Evolutionary conservation across 108 stramenopile species (phyloP), one percentile per base, ranked within the genome.

Genomic region (Parietichytrium sp.): DNA sequence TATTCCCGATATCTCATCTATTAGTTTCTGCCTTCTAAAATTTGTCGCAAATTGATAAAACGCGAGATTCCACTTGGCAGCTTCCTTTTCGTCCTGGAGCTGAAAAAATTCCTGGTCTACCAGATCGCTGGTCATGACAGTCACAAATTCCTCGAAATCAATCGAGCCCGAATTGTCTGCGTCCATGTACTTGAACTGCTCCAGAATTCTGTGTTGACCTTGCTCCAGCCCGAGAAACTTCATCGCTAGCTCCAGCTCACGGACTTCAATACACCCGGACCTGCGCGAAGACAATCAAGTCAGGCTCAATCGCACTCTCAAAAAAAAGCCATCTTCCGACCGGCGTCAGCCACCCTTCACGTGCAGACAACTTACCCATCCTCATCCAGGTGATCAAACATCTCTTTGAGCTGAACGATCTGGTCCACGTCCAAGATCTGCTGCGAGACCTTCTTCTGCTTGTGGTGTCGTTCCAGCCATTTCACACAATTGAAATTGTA

Each of bases 351-450:
- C 27, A 23, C 25, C 12, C 27, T 23, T 53, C 52, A 53, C 27
- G 25, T 29, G 8, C 29, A 23, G 52, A 7, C 25, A 72, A 72
- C 61, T 16, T 72, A 72, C 61, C 45, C 45, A 25, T 72, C 61
- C 42, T 72, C 61, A 27, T 72, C 61, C n/a, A 72, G 61, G 20
- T 72, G 61, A 25, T 72, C 61, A 72, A 72, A 72, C 61, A 72
- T 72, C 42, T 72, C 61, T 25, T 45, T 36, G 42, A 72, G 61
- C 33, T 72, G 61, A n/a, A n/a, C 20, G 38, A 72, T 33, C 13
- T 42, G 18, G 23, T 72, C 61, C 61, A 45, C 61, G 42, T 72
- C 61, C 20, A 72, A 42, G 38, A 45, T 72, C 45, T 72, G 61
- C 20, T 42, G 61, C 10, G 61, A 72, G 23, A 72, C 61, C 38